Percentiles rank a stretch among this genome's conserved stretches.
Evolutionary conservation across 2,329 filamentous ascomycete genomes (phyloP).

Genomic region (Calonectria hawksworthii): DNA sequence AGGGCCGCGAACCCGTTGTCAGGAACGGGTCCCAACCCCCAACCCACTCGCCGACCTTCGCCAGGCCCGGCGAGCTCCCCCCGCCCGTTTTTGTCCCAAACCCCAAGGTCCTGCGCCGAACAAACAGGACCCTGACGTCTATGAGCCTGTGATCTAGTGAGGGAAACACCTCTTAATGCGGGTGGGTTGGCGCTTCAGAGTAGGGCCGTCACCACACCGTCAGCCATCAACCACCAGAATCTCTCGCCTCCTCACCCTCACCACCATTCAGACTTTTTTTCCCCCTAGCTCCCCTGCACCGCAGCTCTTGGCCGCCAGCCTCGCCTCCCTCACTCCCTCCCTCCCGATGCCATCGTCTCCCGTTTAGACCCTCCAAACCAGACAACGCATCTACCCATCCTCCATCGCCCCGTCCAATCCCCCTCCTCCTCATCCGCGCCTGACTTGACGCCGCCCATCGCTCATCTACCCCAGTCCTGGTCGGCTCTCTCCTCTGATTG

Average conservation of each 20-base stretch:
- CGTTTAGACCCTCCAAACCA: not conserved
- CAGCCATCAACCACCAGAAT: conserved; percentile 8
- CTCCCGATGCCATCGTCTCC: not conserved
- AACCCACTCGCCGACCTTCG: conserved; percentile 14
- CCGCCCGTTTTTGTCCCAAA: not conserved
- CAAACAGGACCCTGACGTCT: not conserved
- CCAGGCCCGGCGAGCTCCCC: conserved; percentile 8
- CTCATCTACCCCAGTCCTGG: conserved; percentile 24
- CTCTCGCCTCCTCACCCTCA: not conserved
- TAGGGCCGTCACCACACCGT: not conserved
- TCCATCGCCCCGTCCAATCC: not conserved
- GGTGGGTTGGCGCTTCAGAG: conserved; percentile 7
- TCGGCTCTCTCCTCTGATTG: not conserved
- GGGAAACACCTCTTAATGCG: conserved; percentile 3
- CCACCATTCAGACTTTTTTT: not conserved
- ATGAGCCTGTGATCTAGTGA: not conserved
- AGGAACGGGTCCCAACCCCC: conserved; percentile 3
- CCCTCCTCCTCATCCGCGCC: conserved; percentile 10
- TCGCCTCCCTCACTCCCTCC: not conserved
- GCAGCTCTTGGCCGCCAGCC: not conserved
- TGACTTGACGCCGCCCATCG: conserved; percentile 13
- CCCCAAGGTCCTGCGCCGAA: not conserved
- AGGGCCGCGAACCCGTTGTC: conserved; percentile 4
- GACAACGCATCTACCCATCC: conserved; percentile 10
- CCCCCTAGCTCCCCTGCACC: not conserved